phyloP scores from a whole-genome alignment of 73 alveolate genomes.

The Paramecium octaurelia region DNA sequence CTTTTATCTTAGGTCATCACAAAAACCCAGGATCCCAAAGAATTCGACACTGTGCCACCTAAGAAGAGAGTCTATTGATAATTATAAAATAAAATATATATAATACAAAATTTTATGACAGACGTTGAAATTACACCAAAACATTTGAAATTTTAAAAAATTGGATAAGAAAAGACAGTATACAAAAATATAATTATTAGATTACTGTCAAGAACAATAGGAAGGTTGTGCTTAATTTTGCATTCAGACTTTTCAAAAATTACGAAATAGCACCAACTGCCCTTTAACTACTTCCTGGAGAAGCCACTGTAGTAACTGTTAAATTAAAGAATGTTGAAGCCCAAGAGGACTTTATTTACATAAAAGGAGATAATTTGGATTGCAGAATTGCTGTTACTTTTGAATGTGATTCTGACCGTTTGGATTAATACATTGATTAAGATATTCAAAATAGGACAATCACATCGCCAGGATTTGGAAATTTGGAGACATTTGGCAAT shows the following conservation, averaged over 20 bases:
- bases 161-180: background rate
- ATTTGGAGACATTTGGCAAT: slow-evolving; percentile 38
- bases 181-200: background rate
- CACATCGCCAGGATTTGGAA: background rate
- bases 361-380: slow-evolving; percentile 26
- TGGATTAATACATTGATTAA: background rate
- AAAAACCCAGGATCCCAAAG: slow-evolving; percentile 68
- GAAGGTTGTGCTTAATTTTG: background rate
- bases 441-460: background rate
- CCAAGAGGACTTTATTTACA: slow-evolving; percentile 26
- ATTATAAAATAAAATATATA: background rate
- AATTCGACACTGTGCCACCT: slow-evolving; percentile 80
- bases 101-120: background rate
- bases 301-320: background rate
- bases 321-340: background rate
- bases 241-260: slow-evolving; percentile 12
- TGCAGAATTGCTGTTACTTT: background rate
- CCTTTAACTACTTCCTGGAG: background rate
- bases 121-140: slow-evolving; percentile 34
- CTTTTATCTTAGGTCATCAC: background rate
- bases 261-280: background rate
- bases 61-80: slow-evolving; percentile 76
- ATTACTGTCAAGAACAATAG: background rate
- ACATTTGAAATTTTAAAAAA: slow-evolving; percentile 32
- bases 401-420: slow-evolving; percentile 14